phyloP scores from a whole-genome alignment of 2,329 filamentous ascomycete species.

The Penicillium psychrosexuale region DNA sequence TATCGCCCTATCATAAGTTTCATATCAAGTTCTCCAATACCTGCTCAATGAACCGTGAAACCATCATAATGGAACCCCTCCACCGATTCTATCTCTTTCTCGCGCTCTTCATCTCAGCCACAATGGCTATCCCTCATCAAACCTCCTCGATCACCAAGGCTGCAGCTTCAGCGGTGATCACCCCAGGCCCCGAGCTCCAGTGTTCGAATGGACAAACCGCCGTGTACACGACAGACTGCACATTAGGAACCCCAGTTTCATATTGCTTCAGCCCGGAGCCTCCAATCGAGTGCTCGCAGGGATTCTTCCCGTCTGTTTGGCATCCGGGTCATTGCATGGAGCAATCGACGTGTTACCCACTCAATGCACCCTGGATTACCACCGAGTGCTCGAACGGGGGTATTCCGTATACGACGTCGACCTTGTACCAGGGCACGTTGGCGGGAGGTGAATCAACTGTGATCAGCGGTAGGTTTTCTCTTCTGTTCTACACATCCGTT shows the following conservation, averaged over 20 bases:
- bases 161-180: conserved; percentile 12
- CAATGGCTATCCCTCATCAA: conserved; percentile 12
- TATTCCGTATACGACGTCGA: conserved; percentile 19
- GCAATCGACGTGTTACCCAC: conserved; percentile 22
- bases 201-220: conserved; percentile 21
- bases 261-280: conserved; percentile 22
- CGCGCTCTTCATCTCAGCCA: not conserved
- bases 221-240: conserved; percentile 28
- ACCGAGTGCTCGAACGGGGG: conserved; percentile 26
- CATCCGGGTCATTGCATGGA: conserved; percentile 27
- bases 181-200: conserved; percentile 10
- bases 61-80: not conserved
- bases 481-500: not conserved
- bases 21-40: not conserved
- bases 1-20: not conserved
- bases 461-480: conserved; percentile 17
- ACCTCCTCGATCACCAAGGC: not conserved
- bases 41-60: not conserved
- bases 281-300: conserved; percentile 18
- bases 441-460: conserved; percentile 17
- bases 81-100: not conserved
- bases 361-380: conserved; percentile 23
- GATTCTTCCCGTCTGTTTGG: conserved; percentile 25
- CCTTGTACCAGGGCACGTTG: conserved; percentile 20
- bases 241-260: conserved; percentile 22